Base-by-base conservation (phyloP, 345 rosid species). In the Alliaria petiolata region DNA sequence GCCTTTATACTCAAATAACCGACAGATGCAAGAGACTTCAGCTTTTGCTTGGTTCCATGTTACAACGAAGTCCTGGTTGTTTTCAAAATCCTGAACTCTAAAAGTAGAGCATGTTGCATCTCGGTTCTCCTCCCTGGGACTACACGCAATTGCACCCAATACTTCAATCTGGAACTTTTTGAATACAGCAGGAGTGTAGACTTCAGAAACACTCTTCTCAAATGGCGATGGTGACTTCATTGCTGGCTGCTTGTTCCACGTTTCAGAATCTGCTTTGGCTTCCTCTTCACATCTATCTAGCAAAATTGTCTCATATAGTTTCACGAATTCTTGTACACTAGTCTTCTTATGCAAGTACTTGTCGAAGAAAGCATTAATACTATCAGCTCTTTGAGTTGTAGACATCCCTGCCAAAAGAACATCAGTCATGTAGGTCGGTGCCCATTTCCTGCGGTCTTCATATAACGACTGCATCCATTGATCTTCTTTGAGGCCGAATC, bases 141-240 rank as follows among this genome's bases (percentile, higher is more conserved):
- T 78, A 53, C 92, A 87, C 9, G 87, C 92, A 50, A 81, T 80
- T 3, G 87, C 89, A 51, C 92, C 92, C 69, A 87, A 79, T 43
- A 85, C 84, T 78, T 87, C 92, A 39, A 39, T 71, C 69, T 87
- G 92, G 75, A 87, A 85, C 74, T 79, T 87, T 77, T 74, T 87
- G 81, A 87, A 85, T 36, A 87, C 74, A 17, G 89, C 83, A 63
- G 84, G 85, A 14, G 92, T 87, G 59, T 87, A 87, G 5, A 85
- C 43, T 62, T 81, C 84, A 17, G 89, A 80, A 69, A 87, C 83
- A 72, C 83, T 76, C 75, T 87, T 87, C 83, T 85, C 92, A 80
- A 83, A 82, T 38, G 92, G 92, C 0, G 92, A 87, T 6, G 92
- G 89, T 74, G 92, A 87, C 80, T 79, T 87, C 76, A 87, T 40